These are phyloP conservation scores for Urtica urens DNA, from an alignment of 306 rosid species.

Conservation along the genomic window DNA sequence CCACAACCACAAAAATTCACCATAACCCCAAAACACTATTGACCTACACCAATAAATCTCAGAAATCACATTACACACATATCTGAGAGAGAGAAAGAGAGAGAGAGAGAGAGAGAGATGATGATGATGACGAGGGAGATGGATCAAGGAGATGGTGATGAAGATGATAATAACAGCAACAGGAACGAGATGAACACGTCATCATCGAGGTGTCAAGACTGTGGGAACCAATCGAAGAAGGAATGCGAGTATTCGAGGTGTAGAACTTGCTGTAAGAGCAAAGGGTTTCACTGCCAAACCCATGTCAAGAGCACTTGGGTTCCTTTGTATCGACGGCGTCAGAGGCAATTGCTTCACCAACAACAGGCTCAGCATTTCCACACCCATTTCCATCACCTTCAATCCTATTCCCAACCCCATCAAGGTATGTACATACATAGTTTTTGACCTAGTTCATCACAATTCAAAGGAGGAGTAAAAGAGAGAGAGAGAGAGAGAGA, in stretches of 20 bases:
- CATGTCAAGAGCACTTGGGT: slow-evolving; percentile 69
- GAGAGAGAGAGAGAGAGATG: neutral
- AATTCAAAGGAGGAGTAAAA: no score
- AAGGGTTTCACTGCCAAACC: slow-evolving; percentile 49
- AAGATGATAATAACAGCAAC: no score
- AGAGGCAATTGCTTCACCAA: slow-evolving; percentile 2
- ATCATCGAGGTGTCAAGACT: slow-evolving; percentile 39
- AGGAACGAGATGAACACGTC: slow-evolving; percentile 12
- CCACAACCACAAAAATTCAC: slow-evolving; percentile 6
- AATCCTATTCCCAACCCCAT: no score
- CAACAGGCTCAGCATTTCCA: slow-evolving; percentile 11
- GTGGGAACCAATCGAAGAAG: slow-evolving; percentile 74
- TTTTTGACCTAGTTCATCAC: neutral
- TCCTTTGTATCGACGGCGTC: slow-evolving; percentile 38
- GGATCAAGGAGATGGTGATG: slow-evolving; percentile 9
- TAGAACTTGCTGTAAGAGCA: slow-evolving; percentile 61
- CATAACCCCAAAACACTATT: neutral
- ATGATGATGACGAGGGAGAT: slow-evolving; percentile 18
- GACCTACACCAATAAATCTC: no score
- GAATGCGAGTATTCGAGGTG: slow-evolving; percentile 51
- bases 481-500: no score
- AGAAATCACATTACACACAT: no score
- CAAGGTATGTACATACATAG: neutral
- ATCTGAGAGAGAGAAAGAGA: neutral
- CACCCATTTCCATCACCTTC: neutral